phyloP scores from a whole-genome alignment of 352 stramenopile genomes.

The Pythium insidiosum region DNA sequence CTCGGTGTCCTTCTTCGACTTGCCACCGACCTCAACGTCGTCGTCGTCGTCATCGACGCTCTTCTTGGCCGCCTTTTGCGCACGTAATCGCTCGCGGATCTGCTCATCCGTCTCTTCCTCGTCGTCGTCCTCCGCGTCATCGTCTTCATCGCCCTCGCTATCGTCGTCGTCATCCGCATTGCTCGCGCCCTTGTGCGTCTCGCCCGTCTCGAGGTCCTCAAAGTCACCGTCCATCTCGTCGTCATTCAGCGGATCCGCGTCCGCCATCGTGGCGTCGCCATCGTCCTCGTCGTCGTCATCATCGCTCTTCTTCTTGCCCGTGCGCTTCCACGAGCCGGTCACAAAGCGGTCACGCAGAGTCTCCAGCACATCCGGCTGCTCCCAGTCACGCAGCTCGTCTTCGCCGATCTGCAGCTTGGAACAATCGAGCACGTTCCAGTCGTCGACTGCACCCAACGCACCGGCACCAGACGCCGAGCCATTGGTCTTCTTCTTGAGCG shows the following conservation, averaged over 20 bases:
- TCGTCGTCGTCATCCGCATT: slow-evolving; percentile 14
- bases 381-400: slow-evolving; percentile 74
- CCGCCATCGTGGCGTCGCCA: slow-evolving; percentile 26
- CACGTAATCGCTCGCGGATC: slow-evolving; percentile 80
- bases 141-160: slow-evolving; percentile 18
- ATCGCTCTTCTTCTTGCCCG: slow-evolving; percentile 25
- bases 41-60: slow-evolving; percentile 50
- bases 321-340: slow-evolving; percentile 92
- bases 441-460: slow-evolving; percentile 24
- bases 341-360: slow-evolving; percentile 92
- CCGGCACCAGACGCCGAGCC: slow-evolving; percentile 6
- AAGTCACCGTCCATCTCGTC: slow-evolving; percentile 94
- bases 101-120: slow-evolving; percentile 71
- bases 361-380: slow-evolving; percentile 62
- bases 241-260: slow-evolving; percentile 64
- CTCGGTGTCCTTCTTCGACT: slow-evolving; percentile 32
- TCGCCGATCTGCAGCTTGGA: slow-evolving; percentile 66
- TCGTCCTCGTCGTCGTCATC: slow-evolving; percentile 36
- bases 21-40: slow-evolving; percentile 15
- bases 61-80: slow-evolving; percentile 91
- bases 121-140: slow-evolving; percentile 18
- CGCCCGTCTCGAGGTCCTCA: slow-evolving; percentile 95
- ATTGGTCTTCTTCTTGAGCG: slow-evolving; percentile 52
- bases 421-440: slow-evolving; percentile 71
- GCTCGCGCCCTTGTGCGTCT: slow-evolving; percentile 39